phyloP scores from a whole-genome alignment of 225 moss, liverwort and hornwort species.

The Polytrichum formosum region DNA sequence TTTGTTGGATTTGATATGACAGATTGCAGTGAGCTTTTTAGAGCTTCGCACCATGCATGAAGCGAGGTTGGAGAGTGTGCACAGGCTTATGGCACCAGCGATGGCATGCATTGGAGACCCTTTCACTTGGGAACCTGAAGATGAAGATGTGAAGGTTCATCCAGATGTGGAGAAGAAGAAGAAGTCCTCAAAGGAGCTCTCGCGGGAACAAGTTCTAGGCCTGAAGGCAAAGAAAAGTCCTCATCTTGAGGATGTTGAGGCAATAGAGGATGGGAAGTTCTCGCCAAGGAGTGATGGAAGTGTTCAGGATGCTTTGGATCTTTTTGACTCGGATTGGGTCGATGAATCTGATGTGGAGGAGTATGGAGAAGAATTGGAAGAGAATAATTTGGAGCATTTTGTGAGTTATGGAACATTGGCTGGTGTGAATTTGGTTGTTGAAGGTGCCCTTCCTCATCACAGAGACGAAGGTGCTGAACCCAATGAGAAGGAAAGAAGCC shows the following conservation, averaged over 20 bases:
- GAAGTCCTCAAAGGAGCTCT: constrained; percentile 45
- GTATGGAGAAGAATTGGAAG: constrained; percentile 57
- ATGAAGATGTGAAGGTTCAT: constrained; percentile 57
- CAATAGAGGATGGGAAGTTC: constrained; percentile 66
- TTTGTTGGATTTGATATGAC: constrained; percentile 4
- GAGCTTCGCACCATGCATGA: constrained; percentile 77
- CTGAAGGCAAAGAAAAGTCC: constrained; percentile 48
- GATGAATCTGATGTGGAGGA: constrained; percentile 72
- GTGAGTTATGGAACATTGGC: constrained; percentile 94
- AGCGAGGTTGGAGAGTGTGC: constrained; percentile 85
- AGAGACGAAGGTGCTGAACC: constrained; percentile 47
- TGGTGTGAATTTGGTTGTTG: constrained; percentile 88
- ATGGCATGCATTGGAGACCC: constrained; percentile 93
- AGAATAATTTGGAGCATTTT: constrained; percentile 57
- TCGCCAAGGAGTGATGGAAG: constrained; percentile 84
- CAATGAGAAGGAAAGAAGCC: constrained; percentile 43
- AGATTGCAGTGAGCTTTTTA: constrained; percentile 73
- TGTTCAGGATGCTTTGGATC: constrained; percentile 68
- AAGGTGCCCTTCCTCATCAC: constrained; percentile 88
- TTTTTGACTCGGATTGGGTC: constrained; percentile 78
- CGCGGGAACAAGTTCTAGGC: constrained; percentile 47
- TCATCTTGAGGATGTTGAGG: constrained; percentile 58
- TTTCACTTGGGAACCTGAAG: constrained; percentile 71
- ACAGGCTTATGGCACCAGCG: constrained; percentile 86
- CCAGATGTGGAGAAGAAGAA: constrained; percentile 59